Evolutionary conservation across 2,329 filamentous ascomycete species (phyloP).

Genomic region (Alternaria hordeiaustralica): DNA sequence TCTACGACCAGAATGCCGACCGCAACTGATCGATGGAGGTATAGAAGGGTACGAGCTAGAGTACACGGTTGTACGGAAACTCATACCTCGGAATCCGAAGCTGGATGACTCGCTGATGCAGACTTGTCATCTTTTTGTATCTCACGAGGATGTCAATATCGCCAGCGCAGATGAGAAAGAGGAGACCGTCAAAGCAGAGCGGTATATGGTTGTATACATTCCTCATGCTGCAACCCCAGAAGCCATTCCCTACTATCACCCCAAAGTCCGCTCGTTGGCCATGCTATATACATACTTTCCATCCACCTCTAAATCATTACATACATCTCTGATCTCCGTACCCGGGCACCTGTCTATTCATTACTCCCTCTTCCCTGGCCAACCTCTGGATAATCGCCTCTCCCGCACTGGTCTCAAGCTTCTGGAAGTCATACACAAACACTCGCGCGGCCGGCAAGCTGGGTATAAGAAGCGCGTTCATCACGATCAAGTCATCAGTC

Average conservation of each 20-base stretch:
- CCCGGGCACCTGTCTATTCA: slow-evolving; percentile 58
- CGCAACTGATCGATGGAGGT: slow-evolving; percentile 33
- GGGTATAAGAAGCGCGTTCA: slow-evolving; percentile 83
- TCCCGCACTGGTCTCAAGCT: slow-evolving; percentile 72
- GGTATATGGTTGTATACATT: slow-evolving; percentile 74
- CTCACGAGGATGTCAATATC: slow-evolving; percentile 23
- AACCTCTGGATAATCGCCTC: slow-evolving; percentile 59
- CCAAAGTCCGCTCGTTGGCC: slow-evolving; percentile 73
- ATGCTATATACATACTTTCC: slow-evolving; percentile 72
- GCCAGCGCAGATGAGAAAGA: slow-evolving; percentile 26
- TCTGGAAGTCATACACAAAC: slow-evolving; percentile 73
- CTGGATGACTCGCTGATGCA: slow-evolving; percentile 79
- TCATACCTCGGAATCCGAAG: slow-evolving; percentile 82
- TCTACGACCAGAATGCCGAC: slow-evolving; percentile 51
- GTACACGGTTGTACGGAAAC: slow-evolving; percentile 73
- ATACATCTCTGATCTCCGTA: slow-evolving; percentile 29
- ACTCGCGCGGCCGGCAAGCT: slow-evolving; percentile 67
- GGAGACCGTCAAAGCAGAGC: slow-evolving; percentile 40
- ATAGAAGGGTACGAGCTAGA: slow-evolving; percentile 54
- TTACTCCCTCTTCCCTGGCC: slow-evolving; percentile 55
- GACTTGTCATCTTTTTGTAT: slow-evolving; percentile 75
- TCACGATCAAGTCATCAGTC: slow-evolving; percentile 81
- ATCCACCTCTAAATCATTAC: neutral
- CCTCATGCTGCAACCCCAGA: slow-evolving; percentile 70
- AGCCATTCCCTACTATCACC: slow-evolving; percentile 87